Base-by-base conservation (phyloP, 768 basidiomycete genomes). In the Pisolithus microcarpus region DNA sequence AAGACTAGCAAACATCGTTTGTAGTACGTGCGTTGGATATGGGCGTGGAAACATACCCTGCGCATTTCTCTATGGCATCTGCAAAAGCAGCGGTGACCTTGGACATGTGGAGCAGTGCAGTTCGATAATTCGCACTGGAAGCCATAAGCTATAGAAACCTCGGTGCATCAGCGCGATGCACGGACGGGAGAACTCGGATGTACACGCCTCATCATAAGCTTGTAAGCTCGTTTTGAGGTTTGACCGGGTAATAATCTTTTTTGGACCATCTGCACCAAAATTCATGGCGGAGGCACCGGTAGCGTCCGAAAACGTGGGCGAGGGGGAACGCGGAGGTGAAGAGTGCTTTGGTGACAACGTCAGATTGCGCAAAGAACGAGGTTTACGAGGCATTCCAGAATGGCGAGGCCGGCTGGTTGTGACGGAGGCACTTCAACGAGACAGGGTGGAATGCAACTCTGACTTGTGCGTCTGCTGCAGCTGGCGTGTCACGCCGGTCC, bases 71-170 rank as follows among this genome's bases (percentile, higher is more conserved):
- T 78, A 95, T 78, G 23, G 92, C 84, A 65, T 87, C 82, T 34
- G 93, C 93, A 60, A 96, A 91, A 3, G 77, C 75, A 39, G 91
- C 87, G 7, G 89, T 90, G 18, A 83, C 90, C 49, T 81, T 82
- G 36, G 88, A 87, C 80, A 95, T 83, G 26, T 79, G 77, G 52
- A 91, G 68, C 50, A 97, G 75, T 18, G 89, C 89, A 18, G 80
- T 72, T 49, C 91, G 85, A 73, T 95, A 97, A 43, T 75, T 77
- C 36, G 88, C 81, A 51, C 86, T 87, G 52, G 81, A 76, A 55
- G 68, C 78, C 73, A 93, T 78, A 48, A 96, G 75, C 88, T 94
- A 61, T 38, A 50, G 51, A 54, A 45, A 48, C 50, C 57, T 50
- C 49, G 46, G 55, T 57, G 55, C n/a, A 56, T 62, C n/a, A 61